These are phyloP conservation scores for Ceratocystis variospora DNA, from an alignment of 2,329 filamentous ascomycete genomes.

Conservation along the genomic window DNA sequence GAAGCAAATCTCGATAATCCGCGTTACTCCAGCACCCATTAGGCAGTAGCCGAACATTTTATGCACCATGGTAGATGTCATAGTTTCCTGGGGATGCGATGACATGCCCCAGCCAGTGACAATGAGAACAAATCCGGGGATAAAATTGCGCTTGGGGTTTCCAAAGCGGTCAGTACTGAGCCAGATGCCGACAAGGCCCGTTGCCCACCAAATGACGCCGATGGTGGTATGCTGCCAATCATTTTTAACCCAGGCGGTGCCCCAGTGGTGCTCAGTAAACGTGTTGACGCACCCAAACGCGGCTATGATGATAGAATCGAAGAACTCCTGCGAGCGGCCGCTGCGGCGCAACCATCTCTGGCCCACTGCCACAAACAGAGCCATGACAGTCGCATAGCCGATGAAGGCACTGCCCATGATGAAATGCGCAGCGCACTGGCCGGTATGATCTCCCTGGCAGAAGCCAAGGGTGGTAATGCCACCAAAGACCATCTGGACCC, in stretches of 20 bases:
- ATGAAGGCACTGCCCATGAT: constrained; percentile 98
- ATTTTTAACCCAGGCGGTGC: constrained; percentile 73
- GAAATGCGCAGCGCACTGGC: constrained; percentile 90
- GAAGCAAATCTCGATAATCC: constrained; percentile 86
- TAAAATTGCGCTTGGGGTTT: constrained; percentile 77
- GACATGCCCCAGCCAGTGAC: constrained; percentile 95
- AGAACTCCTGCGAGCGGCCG: constrained; percentile 90
- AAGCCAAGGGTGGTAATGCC: constrained; percentile 87
- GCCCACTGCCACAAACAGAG: constrained; percentile 73
- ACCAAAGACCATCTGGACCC: constrained; percentile 92
- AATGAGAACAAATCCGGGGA: constrained; percentile 80
- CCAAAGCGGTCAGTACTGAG: constrained; percentile 73
- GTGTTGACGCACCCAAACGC: constrained; percentile 96
- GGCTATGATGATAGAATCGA: constrained; percentile 80
- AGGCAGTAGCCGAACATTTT: constrained; percentile 84
- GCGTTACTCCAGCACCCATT: constrained; percentile 72
- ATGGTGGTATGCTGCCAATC: constrained; percentile 98
- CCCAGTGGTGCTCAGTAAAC: constrained; percentile 95
- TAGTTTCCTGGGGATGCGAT: constrained; percentile 69
- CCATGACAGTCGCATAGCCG: constrained; percentile 77
- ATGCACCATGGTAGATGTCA: constrained; percentile 78
- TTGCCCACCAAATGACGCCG: constrained; percentile 98
- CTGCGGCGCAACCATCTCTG: constrained; percentile 73
- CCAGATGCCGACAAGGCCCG: constrained; percentile 84
- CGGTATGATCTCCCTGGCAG: constrained; percentile 79